Conservation (phyloP, 352 stramenopile genomes). For the Phytophthora sp. region DNA sequence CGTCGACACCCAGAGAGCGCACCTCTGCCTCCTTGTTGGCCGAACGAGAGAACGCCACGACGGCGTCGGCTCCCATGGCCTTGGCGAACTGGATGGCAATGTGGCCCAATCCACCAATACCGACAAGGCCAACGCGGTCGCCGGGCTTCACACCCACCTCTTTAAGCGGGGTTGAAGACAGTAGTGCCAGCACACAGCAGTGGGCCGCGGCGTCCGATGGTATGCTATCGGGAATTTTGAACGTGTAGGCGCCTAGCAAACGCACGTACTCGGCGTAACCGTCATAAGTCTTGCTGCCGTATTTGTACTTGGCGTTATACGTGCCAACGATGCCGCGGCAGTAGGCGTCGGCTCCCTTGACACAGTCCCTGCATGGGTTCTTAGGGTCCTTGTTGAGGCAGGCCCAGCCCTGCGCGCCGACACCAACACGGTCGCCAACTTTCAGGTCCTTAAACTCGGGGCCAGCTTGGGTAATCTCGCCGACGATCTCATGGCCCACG, state of each 20-base stretch:
- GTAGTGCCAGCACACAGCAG: slow-evolving; percentile 21
- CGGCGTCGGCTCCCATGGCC: slow-evolving; percentile 62
- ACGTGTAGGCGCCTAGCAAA: slow-evolving; percentile 60
- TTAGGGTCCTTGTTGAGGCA: background rate
- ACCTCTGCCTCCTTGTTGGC: slow-evolving; percentile 63
- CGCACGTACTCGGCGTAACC: slow-evolving; percentile 78
- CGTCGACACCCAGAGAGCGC: slow-evolving; percentile 59
- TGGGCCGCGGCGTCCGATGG: slow-evolving; percentile 19
- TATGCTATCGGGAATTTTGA: slow-evolving; percentile 42
- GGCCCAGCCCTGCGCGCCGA: background rate
- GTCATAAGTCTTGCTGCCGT: slow-evolving; percentile 49
- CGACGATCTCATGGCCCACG: background rate
- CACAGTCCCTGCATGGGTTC: slow-evolving; percentile 2
- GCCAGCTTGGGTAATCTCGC: background rate
- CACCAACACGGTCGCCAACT: background rate
- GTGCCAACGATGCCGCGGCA: slow-evolving; percentile 36
- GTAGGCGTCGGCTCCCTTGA: background rate
- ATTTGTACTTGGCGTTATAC: slow-evolving; percentile 52
- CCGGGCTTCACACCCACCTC: slow-evolving; percentile 9
- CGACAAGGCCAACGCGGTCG: slow-evolving; percentile 21
- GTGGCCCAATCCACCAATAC: slow-evolving; percentile 87
- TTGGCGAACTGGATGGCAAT: slow-evolving; percentile 84
- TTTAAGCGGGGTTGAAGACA: slow-evolving; percentile 20
- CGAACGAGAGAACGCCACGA: slow-evolving; percentile 72
- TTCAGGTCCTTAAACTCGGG: background rate